Evolutionary conservation across 176 grass and related monocot species (phyloP), one percentile per base, ranked within the genome.

Genomic region (Bromus sterilis): DNA sequence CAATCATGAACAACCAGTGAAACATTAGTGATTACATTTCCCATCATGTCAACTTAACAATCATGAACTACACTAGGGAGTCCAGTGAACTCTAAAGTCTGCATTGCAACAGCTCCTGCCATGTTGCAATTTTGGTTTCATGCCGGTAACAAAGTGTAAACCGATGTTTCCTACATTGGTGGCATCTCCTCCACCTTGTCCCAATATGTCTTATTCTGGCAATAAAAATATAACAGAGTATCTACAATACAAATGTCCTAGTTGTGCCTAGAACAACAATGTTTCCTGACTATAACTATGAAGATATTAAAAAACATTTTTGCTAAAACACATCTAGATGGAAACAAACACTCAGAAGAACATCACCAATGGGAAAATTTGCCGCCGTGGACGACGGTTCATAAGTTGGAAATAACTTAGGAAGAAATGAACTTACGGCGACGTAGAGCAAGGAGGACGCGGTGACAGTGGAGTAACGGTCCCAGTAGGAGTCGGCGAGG

Each of bases 401-500:
- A 39, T 12, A 13, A 13, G 28, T 31, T 2, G 31, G 74, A 65
- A 69, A 30, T 18, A 55, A 10, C 36, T 1, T 49, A 8, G 18
- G 11, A 48, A 26, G 28, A 20, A 78, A 75, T 43, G 66, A 78
- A 78, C 80, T 87, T 79, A 98, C 96, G 6, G 91, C 63, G 8
- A 98, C 77, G 78, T 98, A 98, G 40, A 98, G 80, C 25, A 93
- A 83, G 71, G 96, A 95, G 67, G 96, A 95, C 0, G 41, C 82
- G 2, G 61, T 81, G 75, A 98, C 89, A 11, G 91, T 87, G 2
- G 89, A 91, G 68, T 95, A 98, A 0, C 92, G 88, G 28, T 98
- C 88, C 92, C 96, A 98, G 70, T 89, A 95, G 43, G 92, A 88
- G 85, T 98, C 96, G 0, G 89, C 78, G 15, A 95, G 86, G 78